These are phyloP conservation scores for Podosphaera xanthii DNA, from an alignment of 2,329 filamentous ascomycete genomes.

Conservation along the genomic window DNA sequence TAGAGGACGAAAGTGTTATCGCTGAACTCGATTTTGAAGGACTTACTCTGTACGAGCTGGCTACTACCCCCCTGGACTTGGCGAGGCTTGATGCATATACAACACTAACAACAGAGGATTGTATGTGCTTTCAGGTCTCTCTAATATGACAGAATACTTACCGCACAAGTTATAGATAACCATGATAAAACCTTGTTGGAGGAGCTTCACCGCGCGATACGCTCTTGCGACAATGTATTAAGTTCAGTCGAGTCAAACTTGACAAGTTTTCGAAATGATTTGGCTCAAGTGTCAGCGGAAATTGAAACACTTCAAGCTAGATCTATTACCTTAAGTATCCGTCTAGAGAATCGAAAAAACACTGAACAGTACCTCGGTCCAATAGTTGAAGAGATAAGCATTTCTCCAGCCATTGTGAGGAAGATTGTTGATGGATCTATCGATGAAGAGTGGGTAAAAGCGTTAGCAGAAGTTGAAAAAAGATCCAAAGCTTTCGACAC, in stretches of 20 bases:
- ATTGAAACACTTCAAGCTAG: slow-evolving; percentile 83
- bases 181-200: slow-evolving; percentile 67
- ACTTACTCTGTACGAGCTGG: slow-evolving; percentile 43
- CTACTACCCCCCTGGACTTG: neutral
- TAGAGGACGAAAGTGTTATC: slow-evolving; percentile 25
- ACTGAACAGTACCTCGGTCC: slow-evolving; percentile 76
- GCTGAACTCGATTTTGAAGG: slow-evolving; percentile 58
- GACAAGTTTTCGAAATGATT: slow-evolving; percentile 77
- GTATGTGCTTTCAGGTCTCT: slow-evolving; percentile 25
- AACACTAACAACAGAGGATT: slow-evolving; percentile 46
- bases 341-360: slow-evolving; percentile 69
- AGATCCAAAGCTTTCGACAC: slow-evolving; percentile 50
- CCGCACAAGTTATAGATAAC: slow-evolving; percentile 31
- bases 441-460: slow-evolving; percentile 71
- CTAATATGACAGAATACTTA: neutral
- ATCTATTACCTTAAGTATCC: slow-evolving; percentile 60
- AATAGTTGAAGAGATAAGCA: slow-evolving; percentile 73
- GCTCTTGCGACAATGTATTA: slow-evolving; percentile 77
- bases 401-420: slow-evolving; percentile 62
- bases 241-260: slow-evolving; percentile 84
- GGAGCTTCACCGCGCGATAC: slow-evolving; percentile 72
- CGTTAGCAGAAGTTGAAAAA: slow-evolving; percentile 63
- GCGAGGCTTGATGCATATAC: slow-evolving; percentile 19
- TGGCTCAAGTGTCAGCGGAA: slow-evolving; percentile 78
- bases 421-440: slow-evolving; percentile 76